A percentile compares a stretch with the other conserved stretches of the same genome.
Conservation (phyloP, 352 stramenopile genomes). For the Peronosclerospora sorghi region DNA sequence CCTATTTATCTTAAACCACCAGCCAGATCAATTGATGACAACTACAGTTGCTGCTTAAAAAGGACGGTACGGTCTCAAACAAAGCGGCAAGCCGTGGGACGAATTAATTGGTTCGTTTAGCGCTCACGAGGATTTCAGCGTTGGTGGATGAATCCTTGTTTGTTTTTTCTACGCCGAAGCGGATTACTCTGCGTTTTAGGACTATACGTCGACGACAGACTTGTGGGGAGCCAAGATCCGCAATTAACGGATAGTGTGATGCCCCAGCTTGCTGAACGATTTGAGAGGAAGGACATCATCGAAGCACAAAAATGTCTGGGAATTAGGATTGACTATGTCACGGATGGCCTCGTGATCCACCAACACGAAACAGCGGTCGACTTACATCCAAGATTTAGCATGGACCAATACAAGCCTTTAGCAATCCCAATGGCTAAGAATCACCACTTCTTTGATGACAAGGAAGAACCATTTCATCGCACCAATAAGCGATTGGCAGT, state of each 20-base stretch:
- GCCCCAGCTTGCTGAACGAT: background rate
- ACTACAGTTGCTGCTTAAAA: background rate
- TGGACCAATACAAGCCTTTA: background rate
- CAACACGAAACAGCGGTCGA: constrained; percentile 1
- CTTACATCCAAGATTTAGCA: constrained; percentile 2
- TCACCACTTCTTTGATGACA: background rate
- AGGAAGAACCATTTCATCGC: background rate
- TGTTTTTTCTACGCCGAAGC: background rate
- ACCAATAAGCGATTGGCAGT: background rate
- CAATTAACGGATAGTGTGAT: background rate
- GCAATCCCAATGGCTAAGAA: constrained; percentile 2
- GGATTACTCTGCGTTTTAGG: background rate
- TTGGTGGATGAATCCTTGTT: background rate
- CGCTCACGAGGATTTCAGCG: background rate
- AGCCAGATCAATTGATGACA: background rate
- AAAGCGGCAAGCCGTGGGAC: background rate
- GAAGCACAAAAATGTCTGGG: constrained; percentile 3
- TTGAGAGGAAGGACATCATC: constrained; percentile 7
- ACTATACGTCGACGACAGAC: background rate
- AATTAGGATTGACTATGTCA: constrained; percentile 1
- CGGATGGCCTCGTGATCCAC: constrained; percentile 1
- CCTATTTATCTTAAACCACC: constrained; percentile 6
- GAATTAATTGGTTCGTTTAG: background rate
- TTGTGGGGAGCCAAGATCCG: background rate
- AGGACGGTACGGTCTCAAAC: background rate